Percentiles rank a stretch among this genome's conserved stretches.
phyloP scores from a whole-genome alignment of 1,139 yeast genomes.

The Sugiyamaella novakii region DNA sequence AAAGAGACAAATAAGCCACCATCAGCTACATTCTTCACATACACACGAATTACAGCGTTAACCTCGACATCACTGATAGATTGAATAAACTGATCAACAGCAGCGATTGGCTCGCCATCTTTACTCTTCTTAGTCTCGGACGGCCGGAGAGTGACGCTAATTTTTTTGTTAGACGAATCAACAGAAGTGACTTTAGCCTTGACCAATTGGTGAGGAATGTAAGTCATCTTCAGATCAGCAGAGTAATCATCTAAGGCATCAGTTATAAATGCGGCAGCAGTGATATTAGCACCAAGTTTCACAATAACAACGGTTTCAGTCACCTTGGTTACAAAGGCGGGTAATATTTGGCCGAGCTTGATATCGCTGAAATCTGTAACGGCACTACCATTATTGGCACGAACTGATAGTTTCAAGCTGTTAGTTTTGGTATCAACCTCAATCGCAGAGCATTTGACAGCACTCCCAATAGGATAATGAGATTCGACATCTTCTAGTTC shows the following conservation, averaged over 20 bases:
- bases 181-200: conserved; percentile 60
- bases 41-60: conserved; percentile 79
- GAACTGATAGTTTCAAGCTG: conserved; percentile 54
- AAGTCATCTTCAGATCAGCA: conserved; percentile 50
- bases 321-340: conserved; percentile 68
- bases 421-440: conserved; percentile 58
- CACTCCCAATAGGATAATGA: conserved; percentile 69
- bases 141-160: conserved; percentile 66
- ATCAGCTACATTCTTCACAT: conserved; percentile 71
- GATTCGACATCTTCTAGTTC: conserved; percentile 54
- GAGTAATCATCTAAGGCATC: conserved; percentile 79
- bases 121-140: conserved; percentile 30
- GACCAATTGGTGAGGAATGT: conserved; percentile 58
- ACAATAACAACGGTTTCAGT: conserved; percentile 64
- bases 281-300: conserved; percentile 57
- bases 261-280: conserved; percentile 69
- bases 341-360: conserved; percentile 58
- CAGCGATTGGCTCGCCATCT: conserved; percentile 37
- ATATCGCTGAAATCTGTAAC: conserved; percentile 53
- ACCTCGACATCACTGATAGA: conserved; percentile 58
- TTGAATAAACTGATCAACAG: conserved; percentile 57
- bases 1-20: conserved; percentile 80
- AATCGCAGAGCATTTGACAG: conserved; percentile 61
- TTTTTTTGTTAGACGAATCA: conserved; percentile 58
- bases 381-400: conserved; percentile 36